Evolutionary conservation across 1,284 basidiomycete genomes (phyloP).

Genomic region (Fomitopsis pinicola): DNA sequence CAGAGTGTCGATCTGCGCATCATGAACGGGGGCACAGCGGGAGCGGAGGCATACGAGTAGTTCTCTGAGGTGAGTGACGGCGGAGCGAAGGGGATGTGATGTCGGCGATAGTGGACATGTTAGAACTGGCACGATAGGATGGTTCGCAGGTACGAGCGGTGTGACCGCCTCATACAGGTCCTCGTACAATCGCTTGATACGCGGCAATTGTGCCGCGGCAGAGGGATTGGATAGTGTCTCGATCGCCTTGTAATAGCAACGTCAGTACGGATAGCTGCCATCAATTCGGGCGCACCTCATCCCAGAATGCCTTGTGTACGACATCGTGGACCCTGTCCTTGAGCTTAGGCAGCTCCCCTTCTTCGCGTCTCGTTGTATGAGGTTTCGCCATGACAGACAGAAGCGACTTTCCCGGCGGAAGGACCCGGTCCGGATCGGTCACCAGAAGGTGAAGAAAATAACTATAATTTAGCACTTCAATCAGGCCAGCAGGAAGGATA

Average conservation of each 20-base stretch:
- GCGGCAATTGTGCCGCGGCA: slow-evolving; percentile 42
- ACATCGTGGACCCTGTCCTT: slow-evolving; percentile 49
- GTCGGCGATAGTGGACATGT: slow-evolving; percentile 62
- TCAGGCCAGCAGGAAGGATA: slow-evolving; percentile 47
- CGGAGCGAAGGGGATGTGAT: slow-evolving; percentile 57
- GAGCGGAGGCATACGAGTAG: slow-evolving; percentile 45
- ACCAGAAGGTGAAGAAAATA: slow-evolving; percentile 64
- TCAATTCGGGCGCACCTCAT: slow-evolving; percentile 45
- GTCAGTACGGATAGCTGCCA: not conserved
- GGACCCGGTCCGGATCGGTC: slow-evolving; percentile 48
- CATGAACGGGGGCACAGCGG: slow-evolving; percentile 65
- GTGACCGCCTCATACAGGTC: slow-evolving; percentile 48
- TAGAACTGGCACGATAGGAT: slow-evolving; percentile 44
- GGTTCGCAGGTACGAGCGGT: slow-evolving; percentile 49
- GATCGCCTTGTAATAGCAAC: slow-evolving; percentile 31
- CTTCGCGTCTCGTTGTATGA: slow-evolving; percentile 19
- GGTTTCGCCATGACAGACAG: slow-evolving; percentile 52
- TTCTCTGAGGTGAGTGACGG: slow-evolving; percentile 45
- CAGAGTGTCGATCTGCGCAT: slow-evolving; percentile 45
- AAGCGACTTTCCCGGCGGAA: slow-evolving; percentile 68
- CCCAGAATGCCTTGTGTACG: slow-evolving; percentile 67
- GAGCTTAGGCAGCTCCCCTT: slow-evolving; percentile 32
- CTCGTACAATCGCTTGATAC: slow-evolving; percentile 48
- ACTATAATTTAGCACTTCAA: slow-evolving; percentile 48
- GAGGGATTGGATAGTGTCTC: slow-evolving; percentile 39